A percentile compares a stretch with the other conserved stretches of the same genome.
Conservation (phyloP, 345 rosid genomes). For the Pugionium cornutum region DNA sequence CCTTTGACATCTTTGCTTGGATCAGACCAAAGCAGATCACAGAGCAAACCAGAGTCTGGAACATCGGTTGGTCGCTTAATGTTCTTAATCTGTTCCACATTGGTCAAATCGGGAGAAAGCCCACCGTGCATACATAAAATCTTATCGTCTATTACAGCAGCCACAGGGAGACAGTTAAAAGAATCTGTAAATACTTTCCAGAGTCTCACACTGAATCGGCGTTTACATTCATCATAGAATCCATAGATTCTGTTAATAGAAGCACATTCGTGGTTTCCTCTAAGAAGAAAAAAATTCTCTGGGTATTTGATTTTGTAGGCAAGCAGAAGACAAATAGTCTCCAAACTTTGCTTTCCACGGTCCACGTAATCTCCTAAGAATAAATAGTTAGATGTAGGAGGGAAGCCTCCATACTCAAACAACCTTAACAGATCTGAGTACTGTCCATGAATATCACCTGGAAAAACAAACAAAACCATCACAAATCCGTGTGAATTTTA, state of each 20-base stretch:
- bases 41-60: constrained; percentile 61
- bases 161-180: constrained; percentile 51
- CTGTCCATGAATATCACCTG: constrained; percentile 56
- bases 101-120: constrained; percentile 52
- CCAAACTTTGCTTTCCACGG: constrained; percentile 36
- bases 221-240: constrained; percentile 38
- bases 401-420: constrained; percentile 57
- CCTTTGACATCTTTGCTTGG: constrained; percentile 53
- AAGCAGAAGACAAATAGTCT: constrained; percentile 35
- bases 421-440: constrained; percentile 43
- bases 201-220: constrained; percentile 38
- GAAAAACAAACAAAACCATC: neutral
- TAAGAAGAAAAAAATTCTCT: constrained; percentile 29
- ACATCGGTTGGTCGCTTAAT: constrained; percentile 51
- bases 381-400: constrained; percentile 50
- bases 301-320: constrained; percentile 41
- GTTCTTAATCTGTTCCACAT: constrained; percentile 52
- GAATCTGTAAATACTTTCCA: constrained; percentile 37
- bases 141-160: constrained; percentile 59
- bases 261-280: constrained; percentile 37
- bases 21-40: constrained; percentile 68
- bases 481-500: constrained; percentile 11
- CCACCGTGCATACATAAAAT: constrained; percentile 69
- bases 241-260: constrained; percentile 41
- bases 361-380: constrained; percentile 38